These are phyloP conservation scores for Xerocomus spinulosus DNA, from an alignment of 768 basidiomycete genomes.

Conservation along the genomic window DNA sequence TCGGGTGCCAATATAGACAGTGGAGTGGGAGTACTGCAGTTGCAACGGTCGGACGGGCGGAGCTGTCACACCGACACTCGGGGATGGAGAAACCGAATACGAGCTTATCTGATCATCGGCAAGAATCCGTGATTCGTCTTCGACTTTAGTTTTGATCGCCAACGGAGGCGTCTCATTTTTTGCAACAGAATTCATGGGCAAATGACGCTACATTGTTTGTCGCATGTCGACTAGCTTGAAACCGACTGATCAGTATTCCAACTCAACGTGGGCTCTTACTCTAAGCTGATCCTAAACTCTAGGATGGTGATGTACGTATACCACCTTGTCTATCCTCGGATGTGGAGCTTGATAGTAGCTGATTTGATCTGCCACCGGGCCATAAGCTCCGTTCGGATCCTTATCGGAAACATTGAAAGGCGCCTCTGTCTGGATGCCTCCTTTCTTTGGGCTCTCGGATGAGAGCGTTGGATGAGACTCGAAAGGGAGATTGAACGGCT, in stretches of 20 bases:
- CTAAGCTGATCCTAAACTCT: constrained; percentile 17
- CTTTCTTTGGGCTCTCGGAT: constrained; percentile 58
- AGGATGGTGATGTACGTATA: constrained; percentile 11
- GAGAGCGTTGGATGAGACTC: constrained; percentile 50
- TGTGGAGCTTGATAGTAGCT: neutral
- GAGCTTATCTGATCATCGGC: too few species aligned
- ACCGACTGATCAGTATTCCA: neutral
- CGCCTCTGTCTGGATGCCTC: constrained; percentile 40
- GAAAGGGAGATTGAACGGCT: constrained; percentile 37
- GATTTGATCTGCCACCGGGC: constrained; percentile 5
- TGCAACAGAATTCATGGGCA: too few species aligned
- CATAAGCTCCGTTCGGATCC: constrained; percentile 7
- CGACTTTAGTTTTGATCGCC: too few species aligned
- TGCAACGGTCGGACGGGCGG: too few species aligned
- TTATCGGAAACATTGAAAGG: neutral
- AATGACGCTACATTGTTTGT: neutral
- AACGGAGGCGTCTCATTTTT: too few species aligned
- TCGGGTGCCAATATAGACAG: neutral
- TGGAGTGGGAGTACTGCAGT: too few species aligned
- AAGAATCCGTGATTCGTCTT: too few species aligned
- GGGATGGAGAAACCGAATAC: too few species aligned
- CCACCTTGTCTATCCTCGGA: too few species aligned
- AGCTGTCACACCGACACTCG: too few species aligned
- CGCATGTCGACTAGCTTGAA: neutral
- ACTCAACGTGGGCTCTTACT: constrained; percentile 12